Conservation (phyloP, 2,329 filamentous ascomycete genomes). For the Leptoxyphium fumago region DNA sequence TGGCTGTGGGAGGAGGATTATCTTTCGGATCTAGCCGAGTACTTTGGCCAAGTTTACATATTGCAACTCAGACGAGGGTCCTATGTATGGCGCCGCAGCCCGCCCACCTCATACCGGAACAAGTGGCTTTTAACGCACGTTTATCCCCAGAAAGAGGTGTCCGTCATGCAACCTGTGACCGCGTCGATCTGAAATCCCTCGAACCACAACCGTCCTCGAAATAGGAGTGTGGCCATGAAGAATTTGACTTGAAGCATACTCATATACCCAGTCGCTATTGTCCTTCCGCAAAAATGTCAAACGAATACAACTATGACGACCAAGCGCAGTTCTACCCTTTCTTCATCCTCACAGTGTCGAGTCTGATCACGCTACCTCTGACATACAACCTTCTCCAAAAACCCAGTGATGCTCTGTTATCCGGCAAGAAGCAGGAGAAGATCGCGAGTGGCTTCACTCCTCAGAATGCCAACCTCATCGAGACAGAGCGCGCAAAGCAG, state of each 20-base stretch:
- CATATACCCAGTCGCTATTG: too few species aligned
- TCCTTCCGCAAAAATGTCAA: constrained; percentile 50
- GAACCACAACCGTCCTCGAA: too few species aligned
- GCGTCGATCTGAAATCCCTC: too few species aligned
- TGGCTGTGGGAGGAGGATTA: too few species aligned
- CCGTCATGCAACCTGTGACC: too few species aligned
- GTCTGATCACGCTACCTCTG: constrained; percentile 58
- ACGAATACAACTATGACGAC: constrained; percentile 97
- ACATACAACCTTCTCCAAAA: constrained; percentile 74
- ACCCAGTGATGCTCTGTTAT: constrained; percentile 53
- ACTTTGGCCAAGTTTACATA: too few species aligned
- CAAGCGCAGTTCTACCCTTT: constrained; percentile 98
- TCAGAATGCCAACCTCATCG: constrained; percentile 70
- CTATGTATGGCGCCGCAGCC: too few species aligned
- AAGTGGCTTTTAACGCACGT: not conserved
- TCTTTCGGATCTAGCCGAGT: too few species aligned
- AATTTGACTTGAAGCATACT: too few species aligned
- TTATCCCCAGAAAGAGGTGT: too few species aligned
- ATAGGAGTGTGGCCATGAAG: too few species aligned
- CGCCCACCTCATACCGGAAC: not conserved
- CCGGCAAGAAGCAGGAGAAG: constrained; percentile 65
- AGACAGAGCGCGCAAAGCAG: constrained; percentile 68
- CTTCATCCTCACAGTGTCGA: constrained; percentile 85
- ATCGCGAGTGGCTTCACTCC: constrained; percentile 72
- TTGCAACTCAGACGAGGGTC: too few species aligned